phyloP scores from a whole-genome alignment of 1,284 basidiomycete species.

The Gymnopus androsaceus region DNA sequence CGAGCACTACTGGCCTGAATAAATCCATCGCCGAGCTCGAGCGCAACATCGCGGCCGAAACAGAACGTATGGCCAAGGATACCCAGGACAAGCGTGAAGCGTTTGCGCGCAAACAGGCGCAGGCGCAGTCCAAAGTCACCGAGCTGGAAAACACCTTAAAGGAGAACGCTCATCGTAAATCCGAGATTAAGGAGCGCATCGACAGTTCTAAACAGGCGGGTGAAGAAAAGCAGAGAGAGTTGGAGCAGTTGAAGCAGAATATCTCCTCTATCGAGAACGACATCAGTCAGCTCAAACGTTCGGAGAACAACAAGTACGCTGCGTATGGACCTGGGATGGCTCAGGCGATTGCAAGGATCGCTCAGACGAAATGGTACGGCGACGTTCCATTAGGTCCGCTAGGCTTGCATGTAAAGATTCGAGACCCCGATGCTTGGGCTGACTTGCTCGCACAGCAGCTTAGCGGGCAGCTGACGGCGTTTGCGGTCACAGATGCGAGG shows the following conservation, averaged over 20 bases:
- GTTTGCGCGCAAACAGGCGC: constrained; percentile 49
- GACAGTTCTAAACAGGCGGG: constrained; percentile 37
- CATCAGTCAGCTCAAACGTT: constrained; percentile 47
- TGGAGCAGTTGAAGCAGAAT: constrained; percentile 33
- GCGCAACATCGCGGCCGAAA: constrained; percentile 57
- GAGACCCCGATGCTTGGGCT: constrained; percentile 69
- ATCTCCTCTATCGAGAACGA: constrained; percentile 48
- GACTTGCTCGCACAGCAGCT: constrained; percentile 69
- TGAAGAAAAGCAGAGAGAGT: constrained; percentile 34
- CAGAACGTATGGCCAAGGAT: constrained; percentile 53
- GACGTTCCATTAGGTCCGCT: constrained; percentile 84
- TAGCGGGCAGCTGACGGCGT: constrained; percentile 65
- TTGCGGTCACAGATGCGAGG: constrained; percentile 73
- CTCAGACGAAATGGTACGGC: constrained; percentile 62
- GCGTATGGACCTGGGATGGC: constrained; percentile 69
- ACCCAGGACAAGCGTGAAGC: constrained; percentile 65
- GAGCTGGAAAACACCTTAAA: constrained; percentile 38
- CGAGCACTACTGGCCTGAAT: constrained; percentile 41
- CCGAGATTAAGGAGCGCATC: constrained; percentile 27
- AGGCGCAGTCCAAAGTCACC: constrained; percentile 37
- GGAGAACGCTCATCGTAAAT: constrained; percentile 31
- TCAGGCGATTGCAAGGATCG: constrained; percentile 59
- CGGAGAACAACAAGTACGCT: constrained; percentile 57
- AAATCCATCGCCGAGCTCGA: constrained; percentile 51
- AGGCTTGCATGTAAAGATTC: constrained; percentile 79